phyloP scores from a whole-genome alignment of 2,329 filamentous ascomycete genomes.

The Penicillium paneum region DNA sequence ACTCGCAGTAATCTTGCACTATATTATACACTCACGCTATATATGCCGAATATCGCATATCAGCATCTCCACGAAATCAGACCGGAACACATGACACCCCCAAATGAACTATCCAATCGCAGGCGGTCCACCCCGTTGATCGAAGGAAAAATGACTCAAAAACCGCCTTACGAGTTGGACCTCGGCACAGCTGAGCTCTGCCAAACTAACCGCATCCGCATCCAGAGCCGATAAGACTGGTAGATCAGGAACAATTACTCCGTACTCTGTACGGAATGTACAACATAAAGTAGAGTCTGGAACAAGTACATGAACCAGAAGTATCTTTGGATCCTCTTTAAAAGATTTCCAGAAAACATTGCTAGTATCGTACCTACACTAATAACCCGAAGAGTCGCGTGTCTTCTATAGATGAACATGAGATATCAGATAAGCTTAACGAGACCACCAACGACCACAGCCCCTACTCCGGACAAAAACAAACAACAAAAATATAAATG shows the following conservation, averaged over 20 bases:
- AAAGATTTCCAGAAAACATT: neutral
- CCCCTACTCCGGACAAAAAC: neutral
- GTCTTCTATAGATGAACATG: neutral
- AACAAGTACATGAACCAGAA: neutral
- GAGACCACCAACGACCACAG: neutral
- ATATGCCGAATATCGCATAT: neutral
- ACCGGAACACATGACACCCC: slow-evolving; percentile 11
- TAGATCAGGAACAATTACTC: neutral
- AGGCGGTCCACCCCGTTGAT: slow-evolving; percentile 3
- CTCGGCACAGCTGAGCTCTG: slow-evolving; percentile 20
- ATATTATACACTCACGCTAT: neutral
- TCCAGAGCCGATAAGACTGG: slow-evolving; percentile 2
- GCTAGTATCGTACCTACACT: neutral
- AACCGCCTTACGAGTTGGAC: slow-evolving; percentile 18
- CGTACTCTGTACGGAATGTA: neutral
- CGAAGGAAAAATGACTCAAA: slow-evolving; percentile 16
- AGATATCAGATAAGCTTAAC: neutral
- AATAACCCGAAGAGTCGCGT: neutral
- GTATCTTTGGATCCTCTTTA: neutral
- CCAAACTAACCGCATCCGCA: slow-evolving; percentile 7
- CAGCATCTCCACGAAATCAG: slow-evolving; percentile 13
- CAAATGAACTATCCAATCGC: slow-evolving; percentile 4
- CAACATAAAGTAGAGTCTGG: neutral
- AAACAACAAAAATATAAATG: neutral
- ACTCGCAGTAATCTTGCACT: neutral